phyloP scores from a whole-genome alignment of 257 asterid genomes.

The Solanum lignicaule region DNA sequence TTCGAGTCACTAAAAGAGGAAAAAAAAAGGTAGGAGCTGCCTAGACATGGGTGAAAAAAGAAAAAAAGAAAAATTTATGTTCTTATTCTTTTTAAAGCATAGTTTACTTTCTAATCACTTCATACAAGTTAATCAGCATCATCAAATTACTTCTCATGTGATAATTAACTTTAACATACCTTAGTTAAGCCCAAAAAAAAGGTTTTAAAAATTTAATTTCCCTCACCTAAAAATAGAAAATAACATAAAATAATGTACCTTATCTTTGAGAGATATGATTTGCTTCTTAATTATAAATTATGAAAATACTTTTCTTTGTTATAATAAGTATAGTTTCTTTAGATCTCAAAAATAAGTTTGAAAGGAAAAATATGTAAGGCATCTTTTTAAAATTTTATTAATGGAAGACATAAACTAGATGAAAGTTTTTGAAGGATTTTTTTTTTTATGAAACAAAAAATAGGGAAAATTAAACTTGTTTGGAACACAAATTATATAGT shows the following conservation, averaged over 20 bases:
- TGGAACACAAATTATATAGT: neutral
- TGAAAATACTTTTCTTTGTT: neutral
- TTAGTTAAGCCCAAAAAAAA: neutral
- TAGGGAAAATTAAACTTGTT: neutral
- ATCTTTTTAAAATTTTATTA: neutral
- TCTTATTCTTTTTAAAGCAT: conserved; percentile 10
- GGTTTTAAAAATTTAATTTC: neutral
- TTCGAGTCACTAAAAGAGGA: neutral
- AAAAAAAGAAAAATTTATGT: neutral
- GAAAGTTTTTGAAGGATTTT: neutral
- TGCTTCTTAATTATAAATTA: neutral
- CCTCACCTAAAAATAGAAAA: neutral
- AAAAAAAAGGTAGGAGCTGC: neutral
- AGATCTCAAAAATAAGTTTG: neutral
- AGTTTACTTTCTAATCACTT: neutral
- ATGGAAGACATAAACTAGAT: neutral
- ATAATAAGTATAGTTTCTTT: neutral
- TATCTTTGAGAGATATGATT: neutral
- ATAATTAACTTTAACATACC: neutral
- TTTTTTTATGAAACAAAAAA: neutral
- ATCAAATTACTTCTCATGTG: neutral
- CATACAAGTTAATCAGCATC: neutral
- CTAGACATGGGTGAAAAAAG: neutral
- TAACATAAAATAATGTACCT: neutral
- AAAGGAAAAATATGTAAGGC: neutral